Base-by-base conservation (phyloP, 2,329 filamentous ascomycete species). In the Fusarium annulatum region DNA sequence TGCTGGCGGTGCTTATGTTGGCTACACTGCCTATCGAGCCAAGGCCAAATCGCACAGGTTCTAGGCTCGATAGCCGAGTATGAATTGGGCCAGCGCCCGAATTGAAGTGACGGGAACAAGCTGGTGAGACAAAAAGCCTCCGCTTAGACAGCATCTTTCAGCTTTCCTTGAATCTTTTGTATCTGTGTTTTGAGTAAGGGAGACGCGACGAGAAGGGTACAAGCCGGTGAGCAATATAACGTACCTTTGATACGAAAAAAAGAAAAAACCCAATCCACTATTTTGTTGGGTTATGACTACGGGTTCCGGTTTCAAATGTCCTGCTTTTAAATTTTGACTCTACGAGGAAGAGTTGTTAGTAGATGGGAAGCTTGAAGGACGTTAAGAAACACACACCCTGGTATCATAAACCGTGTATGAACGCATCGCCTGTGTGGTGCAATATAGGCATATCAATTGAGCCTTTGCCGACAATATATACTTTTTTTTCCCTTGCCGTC, bases 1-100 rank as follows among this genome's bases (percentile, higher is more conserved):
- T 21, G 77, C 92, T 49, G 93, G 88, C 15, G 95, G 93, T 75
- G 93, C 82, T 9, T 99, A 98, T 81, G 90, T 95, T 49, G 96
- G 94, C 34, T 98, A 88, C 81, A 98, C 95, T 11, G 88, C 92
- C 51, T 99, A 94, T 85, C 89, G 95, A 80, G 83, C 92, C 72
- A 91, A 88, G 82, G 86, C 85, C 81, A 89, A 89, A 80, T 86
- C 84, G 73, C 88, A 89, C 80, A 85, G 89, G 36, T 91, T 90
- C 77, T 91, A 82, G 80, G 66, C 56, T n/a, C 57, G 46, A 30
- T 15, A n/a, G 33, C 18, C 34, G 21, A 61, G 58, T 36, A 42
- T 26, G 42, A 62, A 64, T 36, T 30, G 49, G 41, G 36, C 36
- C 26, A 30, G 41, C 43, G 43, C 39, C 38, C 30, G 43, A 33